Evolutionary conservation across 768 basidiomycete species (phyloP), one percentile per base, ranked within the genome.

Genomic region (Suillus discolor): DNA sequence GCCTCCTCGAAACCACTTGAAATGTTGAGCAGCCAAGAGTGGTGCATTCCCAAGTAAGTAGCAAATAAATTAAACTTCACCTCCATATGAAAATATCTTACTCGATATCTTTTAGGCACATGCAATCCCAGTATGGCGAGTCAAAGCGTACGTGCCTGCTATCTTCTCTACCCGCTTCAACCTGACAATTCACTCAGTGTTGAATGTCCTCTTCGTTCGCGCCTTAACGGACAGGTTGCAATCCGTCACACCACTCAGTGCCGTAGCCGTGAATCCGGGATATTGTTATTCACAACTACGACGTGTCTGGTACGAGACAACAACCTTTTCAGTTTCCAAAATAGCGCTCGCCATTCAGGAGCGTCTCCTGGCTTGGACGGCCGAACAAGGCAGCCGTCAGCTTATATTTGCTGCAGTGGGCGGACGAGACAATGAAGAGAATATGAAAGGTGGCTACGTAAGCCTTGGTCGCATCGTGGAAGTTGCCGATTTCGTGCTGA

Each of bases 191-290:
- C 36, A n/a, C 31, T 6, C 39, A 78, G 76, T 80, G 8, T 31
- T 78, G 9, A 75, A 74, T 38, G 44, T 79, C 12, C 68, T 78
- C 59, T 78, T 80, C 41, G 66, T 66, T 0, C 78, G 72, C 23
- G 70, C 73, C 3, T 65, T 80, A n/a, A 71, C 71, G n/a, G 67
- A 66, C 0, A 65, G 68, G 57, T 38, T 75, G 31, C 69, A 68
- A 20, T 67, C 70, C 2, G 44, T 57, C 31, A 63, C 36, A 38
- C 36, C 36, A 11, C 36, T 38, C 36, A 38, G 11, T 38, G 36
- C 11, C 11, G 36, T 38, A 11, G 36, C 36, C 71, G 67, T 71
- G 49, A 69, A 65, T 36, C 79, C 78, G 2, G 79, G 79, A 1
- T 76, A 65, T 55, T 79, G 77, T 49, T 61, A 71, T 44, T 78